Conservation (phyloP, 805 yeast genomes). For the Candida cerambycidarum region DNA sequence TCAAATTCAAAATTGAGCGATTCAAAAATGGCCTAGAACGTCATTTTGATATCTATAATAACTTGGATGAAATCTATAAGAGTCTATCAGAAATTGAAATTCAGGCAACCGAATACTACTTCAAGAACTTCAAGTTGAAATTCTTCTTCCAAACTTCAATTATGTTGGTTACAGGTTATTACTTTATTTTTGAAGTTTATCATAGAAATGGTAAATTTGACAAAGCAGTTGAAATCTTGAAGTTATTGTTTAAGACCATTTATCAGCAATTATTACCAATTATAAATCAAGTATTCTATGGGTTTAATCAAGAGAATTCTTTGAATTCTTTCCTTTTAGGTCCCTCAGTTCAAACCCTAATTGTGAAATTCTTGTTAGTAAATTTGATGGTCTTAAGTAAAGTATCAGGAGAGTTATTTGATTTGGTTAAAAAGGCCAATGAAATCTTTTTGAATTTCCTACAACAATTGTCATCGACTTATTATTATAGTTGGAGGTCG, state of each 20-base stretch:
- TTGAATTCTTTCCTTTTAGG: constrained; percentile 3
- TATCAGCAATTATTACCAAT: constrained; percentile 6
- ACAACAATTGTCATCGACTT: constrained; percentile 1
- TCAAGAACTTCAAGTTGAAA: constrained; percentile 7
- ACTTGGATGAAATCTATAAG: background rate
- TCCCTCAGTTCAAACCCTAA: constrained; percentile 31
- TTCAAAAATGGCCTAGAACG: constrained; percentile 2
- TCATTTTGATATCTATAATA: constrained; percentile 3
- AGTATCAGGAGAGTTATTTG: constrained; percentile 2
- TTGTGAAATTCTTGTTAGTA: constrained; percentile 38
- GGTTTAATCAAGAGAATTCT: background rate
- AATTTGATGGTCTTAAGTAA: constrained; percentile 18
- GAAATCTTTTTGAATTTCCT: constrained; percentile 6
- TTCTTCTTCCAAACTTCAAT: constrained; percentile 7
- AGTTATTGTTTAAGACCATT: constrained; percentile 1
- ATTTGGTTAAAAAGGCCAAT: background rate
- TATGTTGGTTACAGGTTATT: constrained; percentile 3
- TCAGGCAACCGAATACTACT: constrained; percentile 6
- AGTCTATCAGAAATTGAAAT: background rate
- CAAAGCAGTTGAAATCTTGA: constrained; percentile 3
- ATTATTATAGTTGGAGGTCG: constrained; percentile 12
- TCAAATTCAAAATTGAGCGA: background rate
- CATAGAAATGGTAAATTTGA: background rate
- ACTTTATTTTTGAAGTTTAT: constrained; percentile 3
- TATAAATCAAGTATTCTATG: constrained; percentile 1